Conservation (phyloP, 75 land plant species). For the Cunninghamia lanceolata region DNA sequence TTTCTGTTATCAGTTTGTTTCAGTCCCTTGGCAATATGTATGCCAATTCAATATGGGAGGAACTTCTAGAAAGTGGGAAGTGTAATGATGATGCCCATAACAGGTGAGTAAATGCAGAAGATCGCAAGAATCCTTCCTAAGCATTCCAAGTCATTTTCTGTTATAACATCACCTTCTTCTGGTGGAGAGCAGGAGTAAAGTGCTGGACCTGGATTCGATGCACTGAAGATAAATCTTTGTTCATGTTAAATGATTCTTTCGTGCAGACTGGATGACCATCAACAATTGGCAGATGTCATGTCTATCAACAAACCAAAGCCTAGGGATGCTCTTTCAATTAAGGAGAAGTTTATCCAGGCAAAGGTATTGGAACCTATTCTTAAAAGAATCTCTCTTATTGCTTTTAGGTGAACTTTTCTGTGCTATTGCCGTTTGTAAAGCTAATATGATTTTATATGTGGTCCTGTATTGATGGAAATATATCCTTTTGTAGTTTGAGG, state of each 20-base stretch:
- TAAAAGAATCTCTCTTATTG: not conserved
- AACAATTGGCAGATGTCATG: slow-evolving; percentile 3
- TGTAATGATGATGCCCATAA: slow-evolving; percentile 20
- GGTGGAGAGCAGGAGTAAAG: slow-evolving; percentile 9
- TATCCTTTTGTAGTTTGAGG: not conserved
- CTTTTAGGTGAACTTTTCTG: not conserved
- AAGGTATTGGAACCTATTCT: slow-evolving; percentile 48
- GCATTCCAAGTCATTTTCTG: not conserved
- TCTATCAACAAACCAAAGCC: slow-evolving; percentile 56
- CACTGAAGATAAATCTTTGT: slow-evolving; percentile 14
- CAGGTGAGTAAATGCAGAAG: slow-evolving; percentile 8
- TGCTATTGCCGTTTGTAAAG: not conserved
- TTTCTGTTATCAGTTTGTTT: slow-evolving; percentile 70
- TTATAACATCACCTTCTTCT: slow-evolving; percentile 12
- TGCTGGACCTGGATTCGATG: slow-evolving; percentile 12
- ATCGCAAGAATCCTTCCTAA: not conserved
- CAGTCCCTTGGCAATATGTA: slow-evolving; percentile 70
- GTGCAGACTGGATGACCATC: slow-evolving; percentile 36
- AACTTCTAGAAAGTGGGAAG: slow-evolving; percentile 24
- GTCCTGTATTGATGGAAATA: not conserved
- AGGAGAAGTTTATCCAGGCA: slow-evolving; percentile 85
- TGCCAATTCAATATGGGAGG: slow-evolving; percentile 95
- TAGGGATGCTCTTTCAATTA: slow-evolving; percentile 52
- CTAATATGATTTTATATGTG: not conserved
- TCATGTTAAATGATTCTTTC: slow-evolving; percentile 11